Base-by-base conservation (phyloP, 805 yeast genomes). In the Saccharomycopsis microspora region DNA sequence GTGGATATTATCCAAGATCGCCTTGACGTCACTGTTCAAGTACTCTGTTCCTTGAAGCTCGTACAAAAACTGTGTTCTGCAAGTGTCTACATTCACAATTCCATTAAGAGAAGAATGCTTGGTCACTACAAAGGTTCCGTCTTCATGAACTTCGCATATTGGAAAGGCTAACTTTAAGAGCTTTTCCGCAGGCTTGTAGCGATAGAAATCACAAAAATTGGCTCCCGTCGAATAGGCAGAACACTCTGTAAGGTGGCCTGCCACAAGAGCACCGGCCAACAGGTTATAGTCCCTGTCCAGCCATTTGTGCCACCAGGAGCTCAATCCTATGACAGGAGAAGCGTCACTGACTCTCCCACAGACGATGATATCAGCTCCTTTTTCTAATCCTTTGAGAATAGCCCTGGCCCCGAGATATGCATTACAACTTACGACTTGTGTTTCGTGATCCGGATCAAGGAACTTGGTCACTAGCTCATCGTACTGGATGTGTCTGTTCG, bases 11-110 rank as follows among this genome's bases (percentile, higher is more conserved):
- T 39, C 41, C 4, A 57, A 11, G 36, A 52, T 47, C 3, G 60
- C 60, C 30, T 41, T 56, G 36, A 57, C 60, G 42, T 57, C 60
- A 11, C 50, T 38, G 47, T 57, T 57, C 37, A 57, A 41, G 41
- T 57, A 57, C 35, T 54, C 44, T n/a, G 47, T 48, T n/a, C 60
- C 60, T 48, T 57, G 60, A n/a, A 57, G 48, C 44, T 57, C 60
- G 40, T 57, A 57, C n/a, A 57, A 43, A 30, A 56, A 49, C 53
- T 56, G 59, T 7, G 48, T 42, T 11, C 46, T 45, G n/a, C 46
- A 33, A 10, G 49, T 50, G 41, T 55, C 58, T 27, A 43, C 42
- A 41, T 54, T 53, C 10, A 55, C 58, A 27, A 56, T 27, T 6
- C 58, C 58, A 27, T 52, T 54, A 19, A 49, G 36, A 9, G 41